Conservation (phyloP, 164 flowering plant genomes). For the Magnolia officinalis region DNA sequence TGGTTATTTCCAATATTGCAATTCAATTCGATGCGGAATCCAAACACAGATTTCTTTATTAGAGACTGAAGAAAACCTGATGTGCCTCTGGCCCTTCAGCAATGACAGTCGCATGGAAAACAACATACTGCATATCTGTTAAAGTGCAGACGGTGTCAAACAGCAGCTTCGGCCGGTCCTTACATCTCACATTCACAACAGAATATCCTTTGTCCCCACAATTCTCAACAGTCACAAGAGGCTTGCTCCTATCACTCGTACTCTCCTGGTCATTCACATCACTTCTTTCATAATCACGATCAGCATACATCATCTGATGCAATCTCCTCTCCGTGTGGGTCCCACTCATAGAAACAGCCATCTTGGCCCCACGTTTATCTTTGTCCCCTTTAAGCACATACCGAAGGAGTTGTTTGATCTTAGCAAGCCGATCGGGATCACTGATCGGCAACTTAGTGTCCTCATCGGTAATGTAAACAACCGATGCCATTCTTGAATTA, state of each 20-base stretch:
- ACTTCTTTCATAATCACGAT: conserved; percentile 67
- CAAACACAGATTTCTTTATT: background rate
- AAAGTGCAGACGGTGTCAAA: conserved; percentile 92
- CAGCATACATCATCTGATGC: conserved; percentile 95
- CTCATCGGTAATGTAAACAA: conserved; percentile 78
- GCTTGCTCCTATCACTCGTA: conserved; percentile 36
- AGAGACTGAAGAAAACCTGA: conserved; percentile 51
- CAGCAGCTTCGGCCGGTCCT: conserved; percentile 80
- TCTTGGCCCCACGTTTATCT: conserved; percentile 65
- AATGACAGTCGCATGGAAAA: conserved; percentile 77
- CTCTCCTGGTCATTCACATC: conserved; percentile 20
- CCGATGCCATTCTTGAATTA: conserved; percentile 92
- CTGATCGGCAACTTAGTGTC: conserved; percentile 51
- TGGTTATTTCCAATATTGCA: no score
- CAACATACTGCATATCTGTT: conserved; percentile 93
- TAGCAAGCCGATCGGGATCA: conserved; percentile 54
- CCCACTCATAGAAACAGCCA: conserved; percentile 61
- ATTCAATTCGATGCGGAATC: no score
- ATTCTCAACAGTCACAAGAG: conserved; percentile 62
- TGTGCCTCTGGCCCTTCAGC: conserved; percentile 80
- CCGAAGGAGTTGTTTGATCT: conserved; percentile 63
- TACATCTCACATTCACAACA: conserved; percentile 67
- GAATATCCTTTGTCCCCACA: conserved; percentile 73
- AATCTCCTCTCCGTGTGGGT: conserved; percentile 81
- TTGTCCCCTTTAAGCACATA: conserved; percentile 65